A percentile compares a stretch with the other conserved stretches of the same genome.
These are phyloP conservation scores for Picochlorum sp. DNA, from an alignment of 139 green algal species.

Conservation along the genomic window DNA sequence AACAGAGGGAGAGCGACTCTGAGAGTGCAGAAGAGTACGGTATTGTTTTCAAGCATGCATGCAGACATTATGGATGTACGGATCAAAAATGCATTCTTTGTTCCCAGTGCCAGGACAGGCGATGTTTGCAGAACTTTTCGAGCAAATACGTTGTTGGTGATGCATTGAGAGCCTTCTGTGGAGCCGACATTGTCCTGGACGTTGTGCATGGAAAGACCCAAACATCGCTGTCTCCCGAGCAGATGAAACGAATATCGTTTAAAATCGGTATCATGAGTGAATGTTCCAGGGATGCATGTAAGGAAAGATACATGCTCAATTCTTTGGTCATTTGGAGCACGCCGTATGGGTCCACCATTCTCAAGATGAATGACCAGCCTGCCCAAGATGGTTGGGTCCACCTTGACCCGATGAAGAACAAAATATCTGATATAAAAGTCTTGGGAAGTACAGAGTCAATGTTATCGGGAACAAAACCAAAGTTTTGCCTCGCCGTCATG, in stretches of 20 bases:
- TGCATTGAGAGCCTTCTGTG: slow-evolving; percentile 30
- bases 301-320: no score
- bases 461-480: background rate
- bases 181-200: slow-evolving; percentile 18
- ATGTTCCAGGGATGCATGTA: no score
- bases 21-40: no score
- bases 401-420: background rate
- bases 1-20: no score
- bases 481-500: background rate
- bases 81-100: slow-evolving; percentile 37
- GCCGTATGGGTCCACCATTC: no score
- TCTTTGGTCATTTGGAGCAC: no score
- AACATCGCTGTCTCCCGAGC: no score
- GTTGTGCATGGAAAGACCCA: no score
- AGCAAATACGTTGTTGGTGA: slow-evolving; percentile 43
- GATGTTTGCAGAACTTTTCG: slow-evolving; percentile 27
- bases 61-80: slow-evolving; percentile 27
- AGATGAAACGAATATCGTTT: no score
- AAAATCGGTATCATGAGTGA: no score
- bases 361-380: no score
- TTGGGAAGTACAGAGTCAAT: background rate
- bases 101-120: slow-evolving; percentile 30
- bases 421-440: background rate
- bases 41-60: background rate
- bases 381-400: background rate